phyloP scores from a whole-genome alignment of 768 basidiomycete species.

The Hygrocybe coccinea region DNA sequence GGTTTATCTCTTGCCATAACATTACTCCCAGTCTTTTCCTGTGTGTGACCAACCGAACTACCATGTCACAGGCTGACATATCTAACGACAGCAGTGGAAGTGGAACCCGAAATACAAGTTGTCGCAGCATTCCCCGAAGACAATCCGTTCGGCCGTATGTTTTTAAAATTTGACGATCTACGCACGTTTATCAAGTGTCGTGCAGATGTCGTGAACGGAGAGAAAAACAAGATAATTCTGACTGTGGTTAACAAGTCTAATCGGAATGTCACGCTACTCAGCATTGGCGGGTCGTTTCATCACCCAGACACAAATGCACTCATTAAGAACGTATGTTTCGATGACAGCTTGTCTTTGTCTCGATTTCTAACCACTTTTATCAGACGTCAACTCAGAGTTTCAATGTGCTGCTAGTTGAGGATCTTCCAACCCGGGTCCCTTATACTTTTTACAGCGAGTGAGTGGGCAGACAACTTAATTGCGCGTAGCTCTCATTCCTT shows the following conservation, averaged over 20 bases:
- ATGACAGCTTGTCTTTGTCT: neutral
- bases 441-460: conserved; percentile 81
- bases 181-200: conserved; percentile 9
- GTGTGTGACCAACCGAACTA: too few relatives aligned
- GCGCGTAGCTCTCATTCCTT: neutral
- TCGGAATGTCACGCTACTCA: conserved; percentile 63
- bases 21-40: too few relatives aligned
- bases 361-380: neutral
- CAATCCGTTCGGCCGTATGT: conserved; percentile 75
- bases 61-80: too few relatives aligned
- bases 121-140: conserved; percentile 61
- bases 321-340: conserved; percentile 63
- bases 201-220: conserved; percentile 80
- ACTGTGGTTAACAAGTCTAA: conserved; percentile 72
- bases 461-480: conserved; percentile 28
- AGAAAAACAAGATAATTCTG: conserved; percentile 63
- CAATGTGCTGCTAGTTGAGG: conserved; percentile 47
- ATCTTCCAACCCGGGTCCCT: conserved; percentile 59
- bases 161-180: neutral
- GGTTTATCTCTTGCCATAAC: too few relatives aligned
- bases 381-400: conserved; percentile 55
- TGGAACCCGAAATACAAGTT: conserved; percentile 51
- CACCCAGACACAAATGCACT: conserved; percentile 57
- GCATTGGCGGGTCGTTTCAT: conserved; percentile 62
- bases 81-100: conserved; percentile 19